Conservation (phyloP, 805 yeast species). For the Wickerhamiella alocasiicola region DNA sequence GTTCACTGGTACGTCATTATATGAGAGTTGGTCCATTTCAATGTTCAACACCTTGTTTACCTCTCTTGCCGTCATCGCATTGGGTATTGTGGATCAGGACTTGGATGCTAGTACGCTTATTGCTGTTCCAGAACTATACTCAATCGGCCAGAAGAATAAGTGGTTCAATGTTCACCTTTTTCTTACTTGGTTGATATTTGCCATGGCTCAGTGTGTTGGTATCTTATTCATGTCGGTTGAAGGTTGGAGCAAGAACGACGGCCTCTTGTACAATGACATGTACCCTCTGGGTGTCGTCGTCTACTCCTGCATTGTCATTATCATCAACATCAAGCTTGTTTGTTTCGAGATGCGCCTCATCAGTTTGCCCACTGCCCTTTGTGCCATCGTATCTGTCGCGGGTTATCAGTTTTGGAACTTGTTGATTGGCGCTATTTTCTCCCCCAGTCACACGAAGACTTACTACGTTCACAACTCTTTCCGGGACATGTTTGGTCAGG, state of each 20-base stretch:
- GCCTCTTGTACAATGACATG: constrained; percentile 59
- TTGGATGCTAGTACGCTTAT: constrained; percentile 74
- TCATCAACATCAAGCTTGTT: constrained; percentile 69
- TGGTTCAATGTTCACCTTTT: constrained; percentile 64
- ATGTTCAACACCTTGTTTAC: constrained; percentile 97
- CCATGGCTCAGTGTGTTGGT: constrained; percentile 58
- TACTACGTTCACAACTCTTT: constrained; percentile 65
- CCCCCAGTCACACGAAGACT: constrained; percentile 39
- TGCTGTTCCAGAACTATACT: constrained; percentile 83
- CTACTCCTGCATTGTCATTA: constrained; percentile 57
- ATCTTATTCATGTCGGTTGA: constrained; percentile 54
- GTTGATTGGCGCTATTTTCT: constrained; percentile 58
- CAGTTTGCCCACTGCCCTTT: constrained; percentile 53
- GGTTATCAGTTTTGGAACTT: constrained; percentile 86
- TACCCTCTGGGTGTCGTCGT: constrained; percentile 71
- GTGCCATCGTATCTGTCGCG: constrained; percentile 56
- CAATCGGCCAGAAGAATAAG: constrained; percentile 59
- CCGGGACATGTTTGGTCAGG: constrained; percentile 59
- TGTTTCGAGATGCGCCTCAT: constrained; percentile 65
- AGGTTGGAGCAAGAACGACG: constrained; percentile 53
- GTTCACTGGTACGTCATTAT: constrained; percentile 86
- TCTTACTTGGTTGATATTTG: constrained; percentile 64
- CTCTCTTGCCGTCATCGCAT: constrained; percentile 75
- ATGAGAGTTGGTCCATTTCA: constrained; percentile 91
- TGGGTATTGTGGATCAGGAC: constrained; percentile 95